A percentile compares a stretch with the other conserved stretches of the same genome.
Evolutionary conservation across 345 rosid genomes (phyloP).

Genomic region (Lenwebbia sp.): DNA sequence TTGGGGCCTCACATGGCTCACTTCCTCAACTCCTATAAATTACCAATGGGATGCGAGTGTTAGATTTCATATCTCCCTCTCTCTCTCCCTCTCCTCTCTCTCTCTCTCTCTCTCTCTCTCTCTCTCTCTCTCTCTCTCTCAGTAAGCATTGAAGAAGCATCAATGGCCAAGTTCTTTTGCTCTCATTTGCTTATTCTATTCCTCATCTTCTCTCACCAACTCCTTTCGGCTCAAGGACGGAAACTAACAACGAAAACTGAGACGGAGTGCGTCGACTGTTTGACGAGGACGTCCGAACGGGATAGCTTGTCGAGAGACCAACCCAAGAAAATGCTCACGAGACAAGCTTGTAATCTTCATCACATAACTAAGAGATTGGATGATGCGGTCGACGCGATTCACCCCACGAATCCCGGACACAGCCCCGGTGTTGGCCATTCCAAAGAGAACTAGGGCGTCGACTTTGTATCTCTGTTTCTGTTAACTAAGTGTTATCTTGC

Average conservation of each 20-base stretch:
- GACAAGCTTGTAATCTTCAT: background rate
- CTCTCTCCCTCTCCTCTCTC: background rate
- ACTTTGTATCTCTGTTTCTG: background rate
- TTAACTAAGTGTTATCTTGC: background rate
- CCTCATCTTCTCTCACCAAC: background rate
- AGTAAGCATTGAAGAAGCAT: background rate
- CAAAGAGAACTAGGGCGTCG: constrained; percentile 6
- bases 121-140: background rate
- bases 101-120: background rate
- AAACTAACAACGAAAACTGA: background rate
- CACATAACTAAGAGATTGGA: background rate
- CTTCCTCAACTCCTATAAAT: background rate
- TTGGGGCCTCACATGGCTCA: background rate
- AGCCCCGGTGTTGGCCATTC: constrained; percentile 63
- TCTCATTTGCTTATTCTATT: background rate
- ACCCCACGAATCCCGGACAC: constrained; percentile 46
- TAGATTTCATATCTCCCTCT: background rate
- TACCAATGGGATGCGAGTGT: background rate
- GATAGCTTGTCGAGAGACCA: background rate
- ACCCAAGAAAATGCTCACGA: background rate
- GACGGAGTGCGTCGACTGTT: background rate
- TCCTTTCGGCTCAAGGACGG: background rate
- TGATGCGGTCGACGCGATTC: constrained; percentile 21
- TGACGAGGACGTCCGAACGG: background rate
- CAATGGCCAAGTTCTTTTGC: background rate